phyloP scores from a whole-genome alignment of 768 basidiomycete genomes.

The Pleurotus giganteus region DNA sequence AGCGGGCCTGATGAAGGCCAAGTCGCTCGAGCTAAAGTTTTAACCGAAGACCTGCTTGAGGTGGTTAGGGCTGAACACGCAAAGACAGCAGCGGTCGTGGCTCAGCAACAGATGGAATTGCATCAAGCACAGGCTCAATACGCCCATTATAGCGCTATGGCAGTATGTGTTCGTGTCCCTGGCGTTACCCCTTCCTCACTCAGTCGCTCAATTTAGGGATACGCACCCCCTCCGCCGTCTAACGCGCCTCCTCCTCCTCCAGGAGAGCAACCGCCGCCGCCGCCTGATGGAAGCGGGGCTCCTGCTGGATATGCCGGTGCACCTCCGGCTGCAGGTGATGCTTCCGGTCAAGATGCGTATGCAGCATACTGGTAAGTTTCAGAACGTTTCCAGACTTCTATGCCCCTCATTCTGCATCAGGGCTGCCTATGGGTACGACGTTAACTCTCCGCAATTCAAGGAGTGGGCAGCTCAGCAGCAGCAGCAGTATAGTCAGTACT shows the following conservation, averaged over 20 bases:
- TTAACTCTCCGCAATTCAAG: constrained; percentile 79
- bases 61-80: constrained; percentile 88
- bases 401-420: constrained; percentile 30
- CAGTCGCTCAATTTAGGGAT: constrained; percentile 29
- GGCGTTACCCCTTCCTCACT: background rate
- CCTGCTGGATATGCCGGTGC: constrained; percentile 37
- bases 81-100: constrained; percentile 64
- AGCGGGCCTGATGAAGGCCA: constrained; percentile 85
- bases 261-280: constrained; percentile 38
- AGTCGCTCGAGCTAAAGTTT: constrained; percentile 80
- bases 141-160: constrained; percentile 66
- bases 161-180: constrained; percentile 38
- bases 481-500: constrained; percentile 71
- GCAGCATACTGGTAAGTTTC: constrained; percentile 55
- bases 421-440: constrained; percentile 86
- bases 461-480: constrained; percentile 74
- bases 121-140: constrained; percentile 83
- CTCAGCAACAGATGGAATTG: constrained; percentile 83
- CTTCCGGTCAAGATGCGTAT: constrained; percentile 48
- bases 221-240: constrained; percentile 48
- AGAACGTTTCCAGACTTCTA: background rate
- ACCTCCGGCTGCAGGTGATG: constrained; percentile 39
- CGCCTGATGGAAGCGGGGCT: constrained; percentile 36
- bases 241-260: constrained; percentile 54
- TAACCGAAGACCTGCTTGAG: constrained; percentile 85